phyloP scores from a whole-genome alignment of 768 basidiomycete species.

The Jaapia argillacea region DNA sequence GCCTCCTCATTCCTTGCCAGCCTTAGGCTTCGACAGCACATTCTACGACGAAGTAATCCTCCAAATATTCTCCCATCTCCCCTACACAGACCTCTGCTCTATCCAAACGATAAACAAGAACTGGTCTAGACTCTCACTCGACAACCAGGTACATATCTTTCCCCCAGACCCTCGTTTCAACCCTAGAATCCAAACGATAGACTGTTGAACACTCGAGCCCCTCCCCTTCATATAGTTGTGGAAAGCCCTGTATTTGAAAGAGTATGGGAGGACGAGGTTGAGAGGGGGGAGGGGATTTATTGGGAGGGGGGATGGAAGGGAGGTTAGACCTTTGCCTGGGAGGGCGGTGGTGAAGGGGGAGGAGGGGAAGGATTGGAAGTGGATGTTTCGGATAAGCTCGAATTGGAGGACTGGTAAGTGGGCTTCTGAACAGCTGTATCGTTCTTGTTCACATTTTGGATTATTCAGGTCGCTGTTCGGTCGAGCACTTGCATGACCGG shows the following conservation, averaged over 20 bases:
- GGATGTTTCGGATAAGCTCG: slow-evolving; percentile 78
- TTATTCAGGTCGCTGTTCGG: slow-evolving; percentile 59
- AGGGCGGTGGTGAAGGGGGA: slow-evolving; percentile 25
- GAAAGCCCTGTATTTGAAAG: slow-evolving; percentile 52
- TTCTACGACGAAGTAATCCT: slow-evolving; percentile 73
- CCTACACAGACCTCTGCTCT: slow-evolving; percentile 56
- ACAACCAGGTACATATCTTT: slow-evolving; percentile 46
- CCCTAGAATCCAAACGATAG: slow-evolving; percentile 3
- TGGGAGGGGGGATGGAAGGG: slow-evolving; percentile 43
- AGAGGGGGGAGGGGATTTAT: slow-evolving; percentile 59
- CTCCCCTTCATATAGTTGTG: slow-evolving; percentile 41
- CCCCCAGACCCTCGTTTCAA: slow-evolving; percentile 2
- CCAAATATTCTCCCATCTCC: slow-evolving; percentile 62
- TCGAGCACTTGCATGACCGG: slow-evolving; percentile 15
- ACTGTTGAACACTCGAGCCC: too few species aligned
- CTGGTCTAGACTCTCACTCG: slow-evolving; percentile 57
- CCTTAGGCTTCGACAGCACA: slow-evolving; percentile 37
- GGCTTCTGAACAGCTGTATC: too few species aligned
- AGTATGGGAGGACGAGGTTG: slow-evolving; percentile 59
- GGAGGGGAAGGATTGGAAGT: slow-evolving; percentile 61
- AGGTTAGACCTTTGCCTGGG: slow-evolving; percentile 49
- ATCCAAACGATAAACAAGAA: slow-evolving; percentile 52
- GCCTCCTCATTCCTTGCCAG: background rate
- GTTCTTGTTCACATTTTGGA: too few species aligned
- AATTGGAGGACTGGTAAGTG: slow-evolving; percentile 74